Evolutionary conservation across 139 green algal species (phyloP).

Genomic region (Spirogloea muscicola): DNA sequence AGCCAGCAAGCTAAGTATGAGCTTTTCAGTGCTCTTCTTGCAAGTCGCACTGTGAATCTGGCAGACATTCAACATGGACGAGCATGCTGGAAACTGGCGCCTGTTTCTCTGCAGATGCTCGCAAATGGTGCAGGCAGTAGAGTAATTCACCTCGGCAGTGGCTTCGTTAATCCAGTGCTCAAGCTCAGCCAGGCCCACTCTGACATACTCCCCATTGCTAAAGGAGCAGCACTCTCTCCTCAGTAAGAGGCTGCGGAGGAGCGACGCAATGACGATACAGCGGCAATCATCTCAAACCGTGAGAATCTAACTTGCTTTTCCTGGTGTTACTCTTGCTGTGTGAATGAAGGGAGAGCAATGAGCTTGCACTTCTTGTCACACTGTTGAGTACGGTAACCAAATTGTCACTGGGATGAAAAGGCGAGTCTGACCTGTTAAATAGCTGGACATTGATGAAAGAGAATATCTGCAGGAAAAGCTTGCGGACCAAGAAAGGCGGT

Average conservation of each 20-base stretch:
- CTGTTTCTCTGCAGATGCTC: no score
- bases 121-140: no score
- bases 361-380: background rate
- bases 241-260: conserved; percentile 74
- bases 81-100: no score
- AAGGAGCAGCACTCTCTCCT: conserved; percentile 99
- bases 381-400: background rate
- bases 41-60: no score
- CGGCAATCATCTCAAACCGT: no score
- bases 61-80: no score
- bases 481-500: conserved; percentile 80
- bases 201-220: conserved; percentile 98
- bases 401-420: background rate
- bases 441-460: conserved; percentile 96
- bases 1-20: no score
- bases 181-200: conserved; percentile 87
- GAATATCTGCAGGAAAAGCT: conserved; percentile 68
- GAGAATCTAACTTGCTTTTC: no score
- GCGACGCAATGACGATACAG: background rate
- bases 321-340: no score
- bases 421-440: conserved; percentile 82
- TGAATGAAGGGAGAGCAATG: background rate
- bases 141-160: conserved; percentile 58
- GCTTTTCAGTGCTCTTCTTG: no score
- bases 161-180: conserved; percentile 87